These are phyloP conservation scores for Arabidopsis arenosa DNA, from an alignment of 345 rosid species.

Conservation along the genomic window DNA sequence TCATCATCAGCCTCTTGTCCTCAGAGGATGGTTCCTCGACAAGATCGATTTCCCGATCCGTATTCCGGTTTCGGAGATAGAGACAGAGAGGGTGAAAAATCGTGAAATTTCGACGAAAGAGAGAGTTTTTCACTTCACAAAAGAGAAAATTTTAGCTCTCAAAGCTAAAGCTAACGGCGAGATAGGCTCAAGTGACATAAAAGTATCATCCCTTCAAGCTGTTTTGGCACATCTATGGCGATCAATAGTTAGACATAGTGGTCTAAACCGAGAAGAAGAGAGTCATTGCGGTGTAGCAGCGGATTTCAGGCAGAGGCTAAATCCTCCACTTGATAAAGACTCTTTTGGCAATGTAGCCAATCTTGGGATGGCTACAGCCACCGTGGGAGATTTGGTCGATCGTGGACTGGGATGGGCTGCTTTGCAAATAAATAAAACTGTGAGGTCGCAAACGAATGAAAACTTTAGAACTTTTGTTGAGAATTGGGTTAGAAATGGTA, in stretches of 20 bases:
- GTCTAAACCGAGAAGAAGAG: slow-evolving; percentile 27
- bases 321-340: slow-evolving; percentile 34
- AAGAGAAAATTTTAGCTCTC: slow-evolving; percentile 26
- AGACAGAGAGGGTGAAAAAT: background rate
- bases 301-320: slow-evolving; percentile 33
- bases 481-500: slow-evolving; percentile 10
- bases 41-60: slow-evolving; percentile 27
- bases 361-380: background rate
- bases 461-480: background rate
- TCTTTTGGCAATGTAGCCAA: slow-evolving; percentile 20
- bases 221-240: slow-evolving; percentile 43
- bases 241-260: background rate
- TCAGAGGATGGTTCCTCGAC: slow-evolving; percentile 35
- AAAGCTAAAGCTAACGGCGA: slow-evolving; percentile 49
- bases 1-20: slow-evolving; percentile 18
- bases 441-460: slow-evolving; percentile 31
- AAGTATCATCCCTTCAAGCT: slow-evolving; percentile 48
- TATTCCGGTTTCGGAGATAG: slow-evolving; percentile 36
- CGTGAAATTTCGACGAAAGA: slow-evolving; percentile 3
- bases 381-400: slow-evolving; percentile 18
- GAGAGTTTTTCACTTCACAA: slow-evolving; percentile 45
- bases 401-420: slow-evolving; percentile 23
- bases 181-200: background rate
- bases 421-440: slow-evolving; percentile 6
- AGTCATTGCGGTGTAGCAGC: background rate